phyloP scores from a whole-genome alignment of 768 basidiomycete species.

The Pleurotus cornucopiae region DNA sequence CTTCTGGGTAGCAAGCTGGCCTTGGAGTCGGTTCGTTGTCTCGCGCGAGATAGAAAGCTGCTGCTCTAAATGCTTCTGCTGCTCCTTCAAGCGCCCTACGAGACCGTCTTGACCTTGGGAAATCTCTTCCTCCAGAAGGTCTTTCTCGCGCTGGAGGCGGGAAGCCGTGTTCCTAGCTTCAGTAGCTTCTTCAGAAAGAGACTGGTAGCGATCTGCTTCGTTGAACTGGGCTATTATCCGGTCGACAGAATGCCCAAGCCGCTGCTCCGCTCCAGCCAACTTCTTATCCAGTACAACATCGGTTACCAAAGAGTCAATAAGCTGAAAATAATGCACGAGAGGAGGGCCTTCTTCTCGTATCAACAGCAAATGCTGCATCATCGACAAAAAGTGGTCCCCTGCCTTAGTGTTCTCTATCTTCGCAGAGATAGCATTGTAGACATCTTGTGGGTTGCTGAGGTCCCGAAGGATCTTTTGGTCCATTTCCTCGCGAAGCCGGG shows the following conservation, averaged over 20 bases:
- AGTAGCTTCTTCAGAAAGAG: constrained; percentile 73
- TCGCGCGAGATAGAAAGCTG: constrained; percentile 77
- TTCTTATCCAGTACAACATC: constrained; percentile 93
- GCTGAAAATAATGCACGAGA: constrained; percentile 84
- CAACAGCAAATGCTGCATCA: constrained; percentile 89
- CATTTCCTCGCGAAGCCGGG: constrained; percentile 63
- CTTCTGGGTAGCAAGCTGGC: constrained; percentile 75
- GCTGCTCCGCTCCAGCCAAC: constrained; percentile 74
- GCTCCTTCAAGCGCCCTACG: constrained; percentile 75
- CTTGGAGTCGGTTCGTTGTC: constrained; percentile 70
- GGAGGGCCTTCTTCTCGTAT: constrained; percentile 85
- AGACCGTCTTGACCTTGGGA: constrained; percentile 78
- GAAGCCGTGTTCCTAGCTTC: constrained; percentile 61
- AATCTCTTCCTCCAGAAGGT: constrained; percentile 76
- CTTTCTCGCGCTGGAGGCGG: constrained; percentile 77
- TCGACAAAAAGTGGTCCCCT: constrained; percentile 82
- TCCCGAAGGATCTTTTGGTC: constrained; percentile 75
- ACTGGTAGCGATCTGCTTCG: constrained; percentile 79
- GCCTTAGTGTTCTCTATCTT: constrained; percentile 78
- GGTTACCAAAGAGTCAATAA: constrained; percentile 85
- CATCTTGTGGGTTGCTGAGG: constrained; percentile 78
- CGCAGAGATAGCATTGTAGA: constrained; percentile 78
- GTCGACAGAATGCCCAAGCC: constrained; percentile 87
- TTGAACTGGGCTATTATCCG: constrained; percentile 86
- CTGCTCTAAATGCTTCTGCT: constrained; percentile 67